phyloP scores from a whole-genome alignment of 192 early-diverging fungal species.

The Coemansia nantahalensis region DNA sequence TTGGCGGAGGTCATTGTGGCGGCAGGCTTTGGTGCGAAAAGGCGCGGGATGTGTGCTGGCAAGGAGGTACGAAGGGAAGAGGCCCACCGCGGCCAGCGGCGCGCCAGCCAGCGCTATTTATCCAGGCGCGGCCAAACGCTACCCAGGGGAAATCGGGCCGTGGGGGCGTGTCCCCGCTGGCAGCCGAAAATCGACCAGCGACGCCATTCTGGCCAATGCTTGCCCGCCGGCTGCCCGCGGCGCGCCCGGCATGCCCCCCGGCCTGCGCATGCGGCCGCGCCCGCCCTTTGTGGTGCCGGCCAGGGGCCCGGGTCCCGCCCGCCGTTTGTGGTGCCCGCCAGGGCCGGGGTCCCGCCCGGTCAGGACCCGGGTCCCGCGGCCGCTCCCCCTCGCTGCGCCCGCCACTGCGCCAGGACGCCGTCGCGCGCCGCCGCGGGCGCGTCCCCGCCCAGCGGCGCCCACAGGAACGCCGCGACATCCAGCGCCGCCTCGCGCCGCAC shows the following conservation, averaged over 20 bases:
- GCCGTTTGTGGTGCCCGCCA: background rate
- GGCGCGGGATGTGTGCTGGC: background rate
- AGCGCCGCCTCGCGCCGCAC: constrained; percentile 35
- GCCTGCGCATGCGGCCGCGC: too few relatives aligned
- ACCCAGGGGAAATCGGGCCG: constrained; percentile 4
- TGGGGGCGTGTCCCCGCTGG: constrained; percentile 6
- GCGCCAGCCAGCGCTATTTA: background rate
- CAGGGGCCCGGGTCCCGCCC: background rate
- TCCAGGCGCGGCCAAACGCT: background rate
- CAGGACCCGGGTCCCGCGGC: too few relatives aligned
- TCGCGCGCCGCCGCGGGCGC: constrained; percentile 21
- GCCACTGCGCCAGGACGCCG: constrained; percentile 28
- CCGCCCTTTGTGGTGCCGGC: background rate
- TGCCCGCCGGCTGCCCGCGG: background rate
- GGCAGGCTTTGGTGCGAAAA: background rate
- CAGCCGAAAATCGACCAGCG: constrained; percentile 25
- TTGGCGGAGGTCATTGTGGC: constrained; percentile 6
- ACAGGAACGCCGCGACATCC: constrained; percentile 36
- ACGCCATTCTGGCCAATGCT: constrained; percentile 19
- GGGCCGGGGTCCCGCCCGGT: too few relatives aligned
- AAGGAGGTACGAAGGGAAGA: constrained; percentile 2
- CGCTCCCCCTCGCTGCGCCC: too few relatives aligned
- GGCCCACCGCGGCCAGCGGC: background rate
- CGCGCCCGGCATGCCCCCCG: too few relatives aligned
- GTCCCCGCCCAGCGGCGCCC: constrained; percentile 25